Conservation (phyloP, 257 asterid genomes). For the Solanum neorickii region DNA sequence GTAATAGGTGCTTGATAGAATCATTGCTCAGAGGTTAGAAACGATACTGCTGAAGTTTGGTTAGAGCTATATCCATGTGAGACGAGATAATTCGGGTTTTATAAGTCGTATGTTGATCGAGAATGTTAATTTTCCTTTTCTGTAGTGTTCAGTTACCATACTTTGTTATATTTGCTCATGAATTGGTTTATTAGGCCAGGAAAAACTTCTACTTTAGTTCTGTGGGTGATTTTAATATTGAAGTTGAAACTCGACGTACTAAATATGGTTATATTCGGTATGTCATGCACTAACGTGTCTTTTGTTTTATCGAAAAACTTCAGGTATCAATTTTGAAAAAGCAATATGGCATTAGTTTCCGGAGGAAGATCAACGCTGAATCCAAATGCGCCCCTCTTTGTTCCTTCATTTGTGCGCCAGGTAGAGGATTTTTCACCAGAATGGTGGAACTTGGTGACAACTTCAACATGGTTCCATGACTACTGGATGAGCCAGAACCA, state of each 20-base stretch:
- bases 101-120: neutral
- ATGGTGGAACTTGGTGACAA: slow-evolving; percentile 86
- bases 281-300: neutral
- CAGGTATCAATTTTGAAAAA: slow-evolving; percentile 1
- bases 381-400: slow-evolving; percentile 72
- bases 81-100: neutral
- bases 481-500: slow-evolving; percentile 74
- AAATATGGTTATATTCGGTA: neutral
- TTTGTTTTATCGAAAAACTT: neutral
- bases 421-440: slow-evolving; percentile 95
- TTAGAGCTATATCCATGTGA: neutral
- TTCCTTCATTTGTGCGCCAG: slow-evolving; percentile 71
- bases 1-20: neutral
- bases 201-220: neutral
- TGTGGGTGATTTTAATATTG: neutral
- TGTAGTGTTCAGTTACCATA: neutral
- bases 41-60: neutral
- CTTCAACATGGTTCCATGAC: slow-evolving; percentile 72
- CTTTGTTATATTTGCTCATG: neutral
- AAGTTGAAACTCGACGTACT: neutral
- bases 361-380: slow-evolving; percentile 67
- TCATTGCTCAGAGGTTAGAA: neutral
- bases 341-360: slow-evolving; percentile 67
- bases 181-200: neutral
- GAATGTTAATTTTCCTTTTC: neutral